These are phyloP conservation scores for Thalassiosira mediterranea DNA, from an alignment of 352 stramenopile species.

Conservation along the genomic window DNA sequence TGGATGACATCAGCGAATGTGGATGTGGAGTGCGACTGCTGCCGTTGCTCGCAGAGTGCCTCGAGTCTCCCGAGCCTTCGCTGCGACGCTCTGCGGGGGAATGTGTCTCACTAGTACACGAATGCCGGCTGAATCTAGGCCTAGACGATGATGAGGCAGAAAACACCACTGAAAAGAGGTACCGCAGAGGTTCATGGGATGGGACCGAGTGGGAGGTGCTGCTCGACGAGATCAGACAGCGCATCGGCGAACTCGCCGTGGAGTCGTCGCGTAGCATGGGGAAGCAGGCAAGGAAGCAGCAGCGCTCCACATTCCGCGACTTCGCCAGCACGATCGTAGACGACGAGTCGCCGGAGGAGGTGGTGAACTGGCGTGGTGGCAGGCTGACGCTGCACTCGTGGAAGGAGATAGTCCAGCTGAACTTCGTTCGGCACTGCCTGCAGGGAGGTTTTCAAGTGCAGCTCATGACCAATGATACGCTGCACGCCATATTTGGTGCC, in stretches of 20 bases:
- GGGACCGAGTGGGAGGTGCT: constrained; percentile 76
- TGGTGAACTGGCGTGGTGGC: constrained; percentile 76
- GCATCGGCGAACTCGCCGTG: constrained; percentile 68
- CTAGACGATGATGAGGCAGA: constrained; percentile 54
- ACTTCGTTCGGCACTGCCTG: constrained; percentile 82
- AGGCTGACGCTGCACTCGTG: constrained; percentile 68
- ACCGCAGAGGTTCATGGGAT: constrained; percentile 76
- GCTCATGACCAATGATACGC: constrained; percentile 74
- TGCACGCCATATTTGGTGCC: constrained; percentile 80
- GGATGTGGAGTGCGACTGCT: constrained; percentile 69
- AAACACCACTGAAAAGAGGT: constrained; percentile 71
- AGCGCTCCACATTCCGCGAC: constrained; percentile 83
- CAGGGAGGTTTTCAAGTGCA: constrained; percentile 86
- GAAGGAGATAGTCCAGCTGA: constrained; percentile 83
- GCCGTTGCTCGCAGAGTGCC: constrained; percentile 56
- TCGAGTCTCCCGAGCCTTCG: constrained; percentile 60
- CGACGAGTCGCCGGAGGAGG: constrained; percentile 74
- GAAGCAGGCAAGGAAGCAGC: constrained; percentile 85
- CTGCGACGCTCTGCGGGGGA: constrained; percentile 79
- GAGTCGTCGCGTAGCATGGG: constrained; percentile 77
- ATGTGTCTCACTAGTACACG: constrained; percentile 82
- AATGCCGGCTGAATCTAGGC: constrained; percentile 76
- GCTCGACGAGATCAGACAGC: constrained; percentile 77
- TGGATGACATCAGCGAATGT: constrained; percentile 49
- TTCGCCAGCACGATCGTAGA: constrained; percentile 83